phyloP scores from a whole-genome alignment of 176 grass and related monocot genomes.

The Triticum timopheevii region DNA sequence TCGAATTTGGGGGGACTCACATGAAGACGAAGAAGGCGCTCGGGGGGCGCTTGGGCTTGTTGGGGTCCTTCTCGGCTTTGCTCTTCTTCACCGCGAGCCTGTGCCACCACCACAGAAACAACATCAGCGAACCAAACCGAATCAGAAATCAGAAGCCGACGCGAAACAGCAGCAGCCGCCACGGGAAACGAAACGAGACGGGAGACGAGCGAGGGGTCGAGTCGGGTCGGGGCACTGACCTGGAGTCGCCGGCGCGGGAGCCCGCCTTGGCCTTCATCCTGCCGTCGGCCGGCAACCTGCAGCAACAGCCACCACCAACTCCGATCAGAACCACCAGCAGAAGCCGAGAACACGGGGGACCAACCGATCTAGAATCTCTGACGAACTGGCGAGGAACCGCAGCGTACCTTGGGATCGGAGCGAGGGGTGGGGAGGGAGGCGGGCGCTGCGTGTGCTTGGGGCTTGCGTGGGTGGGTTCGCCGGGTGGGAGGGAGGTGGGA shows the following conservation, averaged over 20 bases:
- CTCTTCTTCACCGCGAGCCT: constrained; percentile 70
- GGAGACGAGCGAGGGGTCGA: background rate
- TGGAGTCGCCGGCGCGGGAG: constrained; percentile 42
- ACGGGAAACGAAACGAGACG: background rate
- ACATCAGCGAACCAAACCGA: background rate
- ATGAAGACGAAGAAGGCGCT: constrained; percentile 97
- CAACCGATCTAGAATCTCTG: background rate
- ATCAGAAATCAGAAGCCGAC: background rate
- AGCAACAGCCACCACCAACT: background rate
- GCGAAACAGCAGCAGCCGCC: background rate
- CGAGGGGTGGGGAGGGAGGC: no score
- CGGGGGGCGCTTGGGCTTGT: constrained; percentile 84
- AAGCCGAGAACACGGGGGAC: no score
- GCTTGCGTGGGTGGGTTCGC: background rate
- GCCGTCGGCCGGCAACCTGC: constrained; percentile 10
- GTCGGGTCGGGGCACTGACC: constrained; percentile 14
- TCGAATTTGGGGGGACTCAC: constrained; percentile 10
- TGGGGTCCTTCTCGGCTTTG: constrained; percentile 76
- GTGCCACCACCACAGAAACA: background rate
- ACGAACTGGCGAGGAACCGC: background rate
- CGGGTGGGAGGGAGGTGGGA: background rate
- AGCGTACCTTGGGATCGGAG: constrained; percentile 25
- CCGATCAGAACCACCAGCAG: background rate
- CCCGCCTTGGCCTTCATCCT: constrained; percentile 61
- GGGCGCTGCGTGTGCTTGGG: no score